Conservation (phyloP, 1,284 basidiomycete genomes). For the Trichosporon asahii region DNA sequence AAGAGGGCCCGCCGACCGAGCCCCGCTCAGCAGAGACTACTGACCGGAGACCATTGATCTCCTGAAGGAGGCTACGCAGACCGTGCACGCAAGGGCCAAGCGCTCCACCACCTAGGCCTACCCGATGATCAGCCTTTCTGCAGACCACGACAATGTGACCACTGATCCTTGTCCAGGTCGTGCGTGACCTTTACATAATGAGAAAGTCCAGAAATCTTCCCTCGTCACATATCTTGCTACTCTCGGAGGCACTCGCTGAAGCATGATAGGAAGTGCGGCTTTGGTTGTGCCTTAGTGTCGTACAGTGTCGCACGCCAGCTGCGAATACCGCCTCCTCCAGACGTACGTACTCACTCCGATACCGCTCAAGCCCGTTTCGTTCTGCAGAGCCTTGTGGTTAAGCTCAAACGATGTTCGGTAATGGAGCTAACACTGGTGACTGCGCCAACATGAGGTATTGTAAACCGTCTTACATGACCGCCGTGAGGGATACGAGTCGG, state of each 20-base stretch:
- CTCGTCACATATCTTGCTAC: not conserved
- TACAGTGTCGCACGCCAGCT: not conserved
- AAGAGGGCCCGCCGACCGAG: not conserved
- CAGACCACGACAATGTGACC: not conserved
- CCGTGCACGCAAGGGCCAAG: not conserved
- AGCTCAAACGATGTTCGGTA: not conserved
- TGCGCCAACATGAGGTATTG: not conserved
- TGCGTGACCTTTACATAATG: conserved; percentile 1
- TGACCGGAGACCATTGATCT: too few relatives aligned
- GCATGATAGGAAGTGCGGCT: not conserved
- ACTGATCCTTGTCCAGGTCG: not conserved
- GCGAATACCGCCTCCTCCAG: not conserved
- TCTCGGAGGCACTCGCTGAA: not conserved
- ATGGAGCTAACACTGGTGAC: not conserved
- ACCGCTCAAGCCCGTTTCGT: too few relatives aligned
- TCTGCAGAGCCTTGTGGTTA: not conserved
- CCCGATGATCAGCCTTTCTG: not conserved
- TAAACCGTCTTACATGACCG: not conserved
- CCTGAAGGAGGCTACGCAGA: not conserved
- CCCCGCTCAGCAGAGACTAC: not conserved
- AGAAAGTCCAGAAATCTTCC: not conserved
- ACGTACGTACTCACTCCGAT: not conserved
- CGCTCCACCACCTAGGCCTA: not conserved
- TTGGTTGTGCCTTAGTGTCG: not conserved
- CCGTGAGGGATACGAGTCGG: not conserved